These are phyloP conservation scores for Synchytrium microbalum DNA, from an alignment of 371 early-diverging fungal genomes.

Conservation along the genomic window DNA sequence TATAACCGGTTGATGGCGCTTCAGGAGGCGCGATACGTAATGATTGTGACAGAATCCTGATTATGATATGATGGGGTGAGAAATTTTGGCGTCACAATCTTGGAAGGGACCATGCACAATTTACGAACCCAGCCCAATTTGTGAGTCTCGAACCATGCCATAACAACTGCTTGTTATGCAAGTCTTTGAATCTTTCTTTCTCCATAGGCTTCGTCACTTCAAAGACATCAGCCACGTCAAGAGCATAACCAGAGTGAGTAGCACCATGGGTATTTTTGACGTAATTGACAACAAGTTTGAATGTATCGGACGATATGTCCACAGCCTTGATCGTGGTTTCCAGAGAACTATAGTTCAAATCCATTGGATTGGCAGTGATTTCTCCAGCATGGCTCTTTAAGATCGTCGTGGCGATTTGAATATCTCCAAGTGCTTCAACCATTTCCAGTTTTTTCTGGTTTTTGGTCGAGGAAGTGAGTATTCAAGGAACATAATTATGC, in stretches of 20 bases:
- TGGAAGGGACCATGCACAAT: constrained; percentile 51
- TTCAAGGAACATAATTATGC: no score
- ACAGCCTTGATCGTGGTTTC: constrained; percentile 39
- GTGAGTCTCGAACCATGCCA: constrained; percentile 53
- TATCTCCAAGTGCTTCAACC: constrained; percentile 53
- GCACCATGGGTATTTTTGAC: constrained; percentile 43
- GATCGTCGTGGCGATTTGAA: constrained; percentile 46
- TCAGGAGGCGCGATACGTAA: constrained; percentile 50
- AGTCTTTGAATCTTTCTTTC: constrained; percentile 29
- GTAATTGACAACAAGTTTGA: constrained; percentile 41
- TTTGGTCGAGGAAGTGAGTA: no score
- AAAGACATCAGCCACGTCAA: constrained; percentile 16
- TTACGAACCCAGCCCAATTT: constrained; percentile 57
- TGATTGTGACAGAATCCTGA: constrained; percentile 19
- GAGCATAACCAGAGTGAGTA: constrained; percentile 27
- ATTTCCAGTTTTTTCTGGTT: constrained; percentile 46
- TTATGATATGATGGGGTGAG: background rate
- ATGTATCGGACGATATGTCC: constrained; percentile 37
- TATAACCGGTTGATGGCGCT: constrained; percentile 46
- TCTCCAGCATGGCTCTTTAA: constrained; percentile 33
- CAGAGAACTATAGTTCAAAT: constrained; percentile 39
- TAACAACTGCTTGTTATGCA: constrained; percentile 43
- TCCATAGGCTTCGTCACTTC: constrained; percentile 39
- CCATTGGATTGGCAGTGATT: constrained; percentile 38
- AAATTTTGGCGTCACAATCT: constrained; percentile 17